Evolutionary conservation across 305 asterid genomes (phyloP), one percentile per base, ranked within the genome.

Genomic region (Fraxinus ornus): DNA sequence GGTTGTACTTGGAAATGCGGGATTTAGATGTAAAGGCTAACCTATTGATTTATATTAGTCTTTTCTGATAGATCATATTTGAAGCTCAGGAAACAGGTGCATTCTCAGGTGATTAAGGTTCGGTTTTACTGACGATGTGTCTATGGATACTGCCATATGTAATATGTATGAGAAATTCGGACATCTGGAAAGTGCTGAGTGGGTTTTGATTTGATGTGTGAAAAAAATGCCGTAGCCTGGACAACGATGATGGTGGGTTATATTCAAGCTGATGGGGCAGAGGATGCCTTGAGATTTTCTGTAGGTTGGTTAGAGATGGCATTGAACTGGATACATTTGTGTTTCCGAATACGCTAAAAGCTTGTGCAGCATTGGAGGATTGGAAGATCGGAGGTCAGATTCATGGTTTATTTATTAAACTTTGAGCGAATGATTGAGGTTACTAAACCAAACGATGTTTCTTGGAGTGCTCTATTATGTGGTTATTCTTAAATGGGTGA

Each of bases 381-480:
- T 64, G 76, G 9, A 82, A 47, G 66, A 73, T 74, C 60, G 95
- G 93, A 12, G 86, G 71, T 86, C 93, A 86, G 78, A 82, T 87
- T 80, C 92, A 91, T 47, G 88, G 85, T 13, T 78, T 76, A 81
- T 82, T 87, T 4, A 77, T 81, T 22, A 91, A 90, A 70, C 88
- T 80, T 91, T 81, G 83, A 86, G 80, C 30, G 10, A 76, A 89
- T 91, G 73, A 60, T 77, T 6, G 89, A 37, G 9, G 44, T 7
- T 8, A 37, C 12, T 37, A 2, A 90, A 55, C 93, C 90, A n/a
- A 91, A 89, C 74, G 90, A 86, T 82, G 92, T 89, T 36, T 86
- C 92, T 3, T 91, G 95, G 95, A 91, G 93, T 80, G 93, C 93
- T 22, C 76, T 91, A 32, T 72, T 89, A 15, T 72, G 85, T 22